Base-by-base conservation (phyloP, 768 basidiomycete species). In the Lyophyllum semitale region DNA sequence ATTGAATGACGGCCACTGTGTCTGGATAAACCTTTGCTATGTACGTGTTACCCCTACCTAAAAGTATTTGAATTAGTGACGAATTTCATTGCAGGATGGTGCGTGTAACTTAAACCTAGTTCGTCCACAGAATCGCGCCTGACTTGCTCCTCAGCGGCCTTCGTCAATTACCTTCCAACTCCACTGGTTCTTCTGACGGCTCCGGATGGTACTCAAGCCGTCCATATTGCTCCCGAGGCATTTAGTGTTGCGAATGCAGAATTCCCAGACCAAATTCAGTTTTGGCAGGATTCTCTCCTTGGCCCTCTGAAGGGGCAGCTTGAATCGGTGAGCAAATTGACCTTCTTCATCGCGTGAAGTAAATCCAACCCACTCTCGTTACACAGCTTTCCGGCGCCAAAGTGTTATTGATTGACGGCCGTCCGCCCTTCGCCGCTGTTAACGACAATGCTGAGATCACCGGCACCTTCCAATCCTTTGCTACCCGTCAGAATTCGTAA, bases 1-100 rank as follows among this genome's bases (percentile, higher is more conserved):
- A 8, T 70, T 83, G 32, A 80, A 82, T 54, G 84, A 86, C 60
- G 84, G 84, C 0, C 84, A 85, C 62, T 82, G 80, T 62, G 75
- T 77, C 9, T 80, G 80, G 68, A 71, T 81, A 25, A 83, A 84
- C 61, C 60, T 68, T 22, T 86, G 84, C 65, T 85, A 79, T 64
- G 83, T 84, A 58, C 73, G 78, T 78, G 13, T 43, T 15, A 26
- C 11, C 46, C 12, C 30, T 27, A 38, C 45, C 43, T 22, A 20
- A 25, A 20, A 8, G 38, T 55, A 20, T 32, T 22, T 17, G 17
- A 30, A 18, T n/a, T 9, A 12, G 17, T 58, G 48, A 51, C n/a
- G 9, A 8, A 13, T 12, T 23, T 42, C 9, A n/a, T 45, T n/a
- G 13, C 45, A 66, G 63, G 63, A 64, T 54, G 61, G 63, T 66